These are phyloP conservation scores for Penicillium sp. DNA, from an alignment of 2,329 filamentous ascomycete species.

Conservation along the genomic window DNA sequence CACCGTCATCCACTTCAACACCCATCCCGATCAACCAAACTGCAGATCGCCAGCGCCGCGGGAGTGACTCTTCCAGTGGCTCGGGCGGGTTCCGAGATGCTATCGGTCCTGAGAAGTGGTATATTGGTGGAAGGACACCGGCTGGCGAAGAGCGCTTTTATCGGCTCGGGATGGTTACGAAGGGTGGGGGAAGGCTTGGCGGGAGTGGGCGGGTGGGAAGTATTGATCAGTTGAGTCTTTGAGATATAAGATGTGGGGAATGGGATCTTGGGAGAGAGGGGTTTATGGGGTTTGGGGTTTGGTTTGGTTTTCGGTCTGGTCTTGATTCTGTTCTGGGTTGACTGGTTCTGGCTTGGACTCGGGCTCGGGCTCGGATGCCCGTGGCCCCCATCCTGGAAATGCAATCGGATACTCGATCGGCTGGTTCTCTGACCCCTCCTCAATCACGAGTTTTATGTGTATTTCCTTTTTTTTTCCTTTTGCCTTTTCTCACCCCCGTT, in stretches of 20 bases:
- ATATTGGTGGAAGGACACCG: slow-evolving; percentile 50
- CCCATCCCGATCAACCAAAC: slow-evolving; percentile 41
- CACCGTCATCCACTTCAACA: slow-evolving; percentile 38
- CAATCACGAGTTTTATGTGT: not conserved
- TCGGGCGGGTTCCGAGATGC: slow-evolving; percentile 51
- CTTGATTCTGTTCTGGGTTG: not conserved
- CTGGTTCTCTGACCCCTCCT: not conserved
- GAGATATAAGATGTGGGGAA: slow-evolving; percentile 13
- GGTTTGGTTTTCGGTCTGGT: not conserved
- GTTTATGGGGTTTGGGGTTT: not conserved
- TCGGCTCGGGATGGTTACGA: slow-evolving; percentile 49
- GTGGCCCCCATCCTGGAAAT: not conserved
- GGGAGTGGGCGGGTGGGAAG: slow-evolving; percentile 47
- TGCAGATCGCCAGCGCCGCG: slow-evolving; percentile 44
- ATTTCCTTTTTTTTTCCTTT: not conserved
- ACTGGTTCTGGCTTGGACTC: not conserved
- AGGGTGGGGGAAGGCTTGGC: slow-evolving; percentile 43
- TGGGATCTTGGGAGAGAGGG: not conserved
- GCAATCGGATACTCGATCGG: not conserved
- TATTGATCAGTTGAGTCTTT: slow-evolving; percentile 52
- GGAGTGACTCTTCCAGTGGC: slow-evolving; percentile 49
- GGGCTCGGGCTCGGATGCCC: not conserved
- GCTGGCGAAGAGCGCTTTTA: slow-evolving; percentile 52
- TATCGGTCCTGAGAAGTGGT: slow-evolving; percentile 52
- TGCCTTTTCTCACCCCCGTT: not conserved